Base-by-base conservation (phyloP, 2,329 filamentous ascomycete genomes). In the Microsporum audouinii region DNA sequence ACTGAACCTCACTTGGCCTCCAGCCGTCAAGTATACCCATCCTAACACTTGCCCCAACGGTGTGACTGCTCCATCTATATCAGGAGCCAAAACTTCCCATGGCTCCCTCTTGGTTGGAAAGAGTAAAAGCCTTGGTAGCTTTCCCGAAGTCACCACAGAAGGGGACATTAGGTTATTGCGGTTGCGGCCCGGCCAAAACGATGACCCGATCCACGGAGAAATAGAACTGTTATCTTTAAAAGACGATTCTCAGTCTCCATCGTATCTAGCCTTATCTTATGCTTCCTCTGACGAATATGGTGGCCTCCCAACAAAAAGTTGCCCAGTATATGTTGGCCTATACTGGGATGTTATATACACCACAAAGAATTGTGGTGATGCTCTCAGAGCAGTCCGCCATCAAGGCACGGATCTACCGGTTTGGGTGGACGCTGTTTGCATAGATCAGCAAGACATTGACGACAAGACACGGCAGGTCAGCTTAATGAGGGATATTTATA, bases 401-500 rank as follows among this genome's bases (percentile, higher is more conserved):
- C 57, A 17, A 31, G 36, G 14, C 17, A 23, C 33, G 2, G 41
- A 58, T 34, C 51, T 17, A 47, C 38, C 45, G 10, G 33, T 66
- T 58, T 66, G 65, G 65, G 57, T 62, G 8, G 63, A 66, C 43
- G 60, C 59, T 14, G 27, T 66, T 2, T 66, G 64, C 58, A 66
- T 66, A 33, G 55, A 66, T 31, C 60, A 63, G 29, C 8, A 58
- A 4, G 57, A 62, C 34, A 14, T 27, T 14, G 60, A 39, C 8
- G 64, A 66, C 12, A 62, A 60, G 12, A 60, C 61, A 10, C 61
- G 61, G 7, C 63, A 64, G 47, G 59, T 64, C 5, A 31, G 49
- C 29, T 55, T 63, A 29, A 66, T 66, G 60, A 60, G 55, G 12
- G 39, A 58, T 17, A 62, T 66, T 7, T 66, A 66, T 34, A 17